Percentiles rank a stretch among this genome's conserved stretches.
These are phyloP conservation scores for Erodium texanum DNA, from an alignment of 441 rosid genomes.

Conservation along the genomic window DNA sequence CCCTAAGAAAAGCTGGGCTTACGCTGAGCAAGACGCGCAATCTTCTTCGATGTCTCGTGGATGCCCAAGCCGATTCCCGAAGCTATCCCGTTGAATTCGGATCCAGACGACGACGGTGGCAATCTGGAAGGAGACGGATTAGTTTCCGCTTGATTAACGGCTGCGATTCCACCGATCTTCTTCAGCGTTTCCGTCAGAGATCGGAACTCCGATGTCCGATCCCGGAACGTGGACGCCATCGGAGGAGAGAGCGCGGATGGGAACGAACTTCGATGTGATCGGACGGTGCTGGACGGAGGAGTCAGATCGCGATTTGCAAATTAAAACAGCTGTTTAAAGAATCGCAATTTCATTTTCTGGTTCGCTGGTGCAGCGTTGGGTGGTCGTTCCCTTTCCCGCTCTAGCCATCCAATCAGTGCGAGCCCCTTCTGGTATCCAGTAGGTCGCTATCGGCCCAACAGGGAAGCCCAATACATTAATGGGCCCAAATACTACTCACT, in stretches of 20 bases:
- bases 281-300: background rate
- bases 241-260: background rate
- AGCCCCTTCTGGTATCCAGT: too few relatives aligned
- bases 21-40: constrained; percentile 62
- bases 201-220: constrained; percentile 78
- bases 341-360: background rate
- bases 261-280: background rate
- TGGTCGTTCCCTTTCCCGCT: background rate
- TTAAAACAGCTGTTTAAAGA: background rate
- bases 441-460: background rate
- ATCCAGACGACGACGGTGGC: constrained; percentile 40
- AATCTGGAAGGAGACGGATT: constrained; percentile 27
- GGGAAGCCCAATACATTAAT: background rate
- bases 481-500: background rate
- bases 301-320: background rate
- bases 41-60: constrained; percentile 67
- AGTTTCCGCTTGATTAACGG: constrained; percentile 19
- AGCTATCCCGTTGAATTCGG: constrained; percentile 76
- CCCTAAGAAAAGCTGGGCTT: too few relatives aligned
- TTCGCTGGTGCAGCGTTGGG: background rate
- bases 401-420: background rate
- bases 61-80: constrained; percentile 59
- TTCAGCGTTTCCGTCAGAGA: constrained; percentile 56
- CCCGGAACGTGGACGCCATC: constrained; percentile 55
- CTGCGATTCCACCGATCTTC: constrained; percentile 47